A percentile compares a stretch with the other conserved stretches of the same genome.
These are phyloP conservation scores for Cymbopogon flexuosus DNA, from an alignment of 202 grass and related monocot species.

Conservation along the genomic window DNA sequence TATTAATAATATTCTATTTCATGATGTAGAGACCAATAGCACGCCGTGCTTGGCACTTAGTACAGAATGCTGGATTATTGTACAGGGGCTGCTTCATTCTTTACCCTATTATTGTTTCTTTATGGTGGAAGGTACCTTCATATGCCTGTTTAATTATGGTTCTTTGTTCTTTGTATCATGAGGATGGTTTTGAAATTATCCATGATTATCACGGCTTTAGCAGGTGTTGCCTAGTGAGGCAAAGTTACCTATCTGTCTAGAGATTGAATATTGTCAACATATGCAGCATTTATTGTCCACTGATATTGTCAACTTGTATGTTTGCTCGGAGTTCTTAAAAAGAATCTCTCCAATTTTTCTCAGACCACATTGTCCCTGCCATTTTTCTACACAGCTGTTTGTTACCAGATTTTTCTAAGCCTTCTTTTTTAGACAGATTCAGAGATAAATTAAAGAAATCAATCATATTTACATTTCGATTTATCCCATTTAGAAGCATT, in stretches of 20 bases:
- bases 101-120: constrained; percentile 31
- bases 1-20: background rate
- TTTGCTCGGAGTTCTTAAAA: too few relatives aligned
- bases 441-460: too few relatives aligned
- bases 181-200: background rate
- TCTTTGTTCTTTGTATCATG: background rate
- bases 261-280: background rate
- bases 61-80: constrained; percentile 54
- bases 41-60: constrained; percentile 57
- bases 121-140: constrained; percentile 68
- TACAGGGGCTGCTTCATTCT: constrained; percentile 73
- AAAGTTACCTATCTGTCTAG: background rate
- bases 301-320: background rate
- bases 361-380: too few relatives aligned
- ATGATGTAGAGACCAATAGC: constrained; percentile 68
- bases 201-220: background rate
- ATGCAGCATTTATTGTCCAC: background rate
- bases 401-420: too few relatives aligned
- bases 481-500: too few relatives aligned
- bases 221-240: background rate
- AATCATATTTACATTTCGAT: too few relatives aligned
- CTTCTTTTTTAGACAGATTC: too few relatives aligned
- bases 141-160: constrained; percentile 18
- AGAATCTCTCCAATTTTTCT: too few relatives aligned
- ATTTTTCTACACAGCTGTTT: too few relatives aligned